Base-by-base conservation (phyloP, 225 moss, liverwort and hornwort genomes). In the Marchantia paleacea region DNA sequence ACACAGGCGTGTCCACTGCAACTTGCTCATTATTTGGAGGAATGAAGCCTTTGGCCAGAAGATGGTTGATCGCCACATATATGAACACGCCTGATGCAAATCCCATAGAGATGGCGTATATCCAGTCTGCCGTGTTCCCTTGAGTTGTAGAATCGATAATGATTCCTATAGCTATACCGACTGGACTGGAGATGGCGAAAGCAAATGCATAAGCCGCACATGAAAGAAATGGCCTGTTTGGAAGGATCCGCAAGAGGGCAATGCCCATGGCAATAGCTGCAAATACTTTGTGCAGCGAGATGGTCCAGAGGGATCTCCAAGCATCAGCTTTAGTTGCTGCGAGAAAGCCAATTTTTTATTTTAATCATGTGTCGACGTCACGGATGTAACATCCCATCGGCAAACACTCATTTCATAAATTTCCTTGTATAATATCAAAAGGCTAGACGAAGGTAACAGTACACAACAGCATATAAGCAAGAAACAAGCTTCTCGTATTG, bases 211-310 rank as follows among this genome's bases (percentile, higher is more conserved):
- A 99, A 0, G 86, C 19, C 8, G 82, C 54, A 62, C 90, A 91
- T 13, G 89, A 89, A 1, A 95, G 76, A 7, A 99, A 77, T 0
- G 95, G 92, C 53, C 95, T 83, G 75, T 95, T 82, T 8, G 99
- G 99, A 54, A 99, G 12, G 77, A 95, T 95, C 20, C 95, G 92
- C 22, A 99, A 91, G 10, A 99, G 91, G 10, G 95, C 95, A 3
- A 99, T 92, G 7, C 95, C 99, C 99, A 99, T 95, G 0, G 94
- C 90, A 20, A 99, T 88, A 15, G 95, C 99, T 0, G 94, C 92
- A 58, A 99, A 99, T 31, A 99, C 76, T 87, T 99, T 99, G 81
- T 95, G 99, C 58, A 99, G 75, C 0, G 90, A 85, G 11, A 99
- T 88, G 0, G 95, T 99, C 95, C 99, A 95, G 1, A 95, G 71